phyloP scores from a whole-genome alignment of 768 basidiomycete genomes.

The Xerocomellus dryophilus region DNA sequence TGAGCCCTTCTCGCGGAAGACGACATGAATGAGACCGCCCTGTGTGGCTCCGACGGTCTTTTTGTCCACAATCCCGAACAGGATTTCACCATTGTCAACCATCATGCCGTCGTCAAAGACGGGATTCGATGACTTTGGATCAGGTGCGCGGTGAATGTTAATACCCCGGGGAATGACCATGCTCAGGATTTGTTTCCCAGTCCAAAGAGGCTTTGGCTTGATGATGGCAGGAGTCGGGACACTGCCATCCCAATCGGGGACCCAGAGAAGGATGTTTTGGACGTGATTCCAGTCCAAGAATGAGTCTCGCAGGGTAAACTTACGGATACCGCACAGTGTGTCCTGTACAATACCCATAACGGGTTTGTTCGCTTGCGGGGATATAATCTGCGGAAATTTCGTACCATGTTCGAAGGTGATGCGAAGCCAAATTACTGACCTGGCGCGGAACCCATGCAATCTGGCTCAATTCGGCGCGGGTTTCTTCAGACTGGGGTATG shows the following conservation, averaged over 20 bases:
- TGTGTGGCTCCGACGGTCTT: constrained; percentile 97
- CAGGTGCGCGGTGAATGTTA: constrained; percentile 82
- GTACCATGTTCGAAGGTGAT: not conserved
- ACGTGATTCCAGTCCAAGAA: constrained; percentile 96
- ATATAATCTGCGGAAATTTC: constrained; percentile 71
- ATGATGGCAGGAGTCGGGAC: constrained; percentile 92
- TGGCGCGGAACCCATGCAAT: constrained; percentile 98
- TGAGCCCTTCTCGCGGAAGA: constrained; percentile 96
- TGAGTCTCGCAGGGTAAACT: constrained; percentile 92
- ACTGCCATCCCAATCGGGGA: constrained; percentile 94
- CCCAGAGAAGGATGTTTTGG: constrained; percentile 97
- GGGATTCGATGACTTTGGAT: constrained; percentile 75
- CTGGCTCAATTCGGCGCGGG: constrained; percentile 94
- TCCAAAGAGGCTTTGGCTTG: constrained; percentile 97
- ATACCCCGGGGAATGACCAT: constrained; percentile 93
- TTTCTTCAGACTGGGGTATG: constrained; percentile 97
- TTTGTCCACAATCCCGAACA: constrained; percentile 96
- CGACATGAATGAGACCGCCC: constrained; percentile 93
- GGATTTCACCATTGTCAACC: constrained; percentile 94
- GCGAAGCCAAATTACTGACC: constrained; percentile 40
- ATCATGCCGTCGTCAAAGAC: constrained; percentile 91
- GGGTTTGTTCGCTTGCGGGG: constrained; percentile 98
- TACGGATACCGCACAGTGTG: constrained; percentile 94
- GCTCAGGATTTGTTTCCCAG: constrained; percentile 93
- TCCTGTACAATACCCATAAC: constrained; percentile 99